A percentile compares a stretch with the other conserved stretches of the same genome.
Evolutionary conservation across 768 basidiomycete species (phyloP).

Genomic region (Tylopilus rubrobrunneus): DNA sequence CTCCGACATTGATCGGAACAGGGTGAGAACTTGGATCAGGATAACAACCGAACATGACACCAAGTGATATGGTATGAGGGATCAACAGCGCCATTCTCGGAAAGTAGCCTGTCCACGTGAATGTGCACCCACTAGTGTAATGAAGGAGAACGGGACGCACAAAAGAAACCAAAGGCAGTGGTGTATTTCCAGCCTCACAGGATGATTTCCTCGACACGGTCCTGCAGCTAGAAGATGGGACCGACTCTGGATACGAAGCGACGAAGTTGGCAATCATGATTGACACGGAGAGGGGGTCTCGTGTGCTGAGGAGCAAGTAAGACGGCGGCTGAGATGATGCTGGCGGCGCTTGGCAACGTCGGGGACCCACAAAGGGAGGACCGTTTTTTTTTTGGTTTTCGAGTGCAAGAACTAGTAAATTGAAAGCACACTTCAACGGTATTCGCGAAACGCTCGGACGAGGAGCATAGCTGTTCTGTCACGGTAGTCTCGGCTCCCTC

Average conservation of each 20-base stretch:
- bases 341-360: no score
- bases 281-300: slow-evolving; percentile 71
- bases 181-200: slow-evolving; percentile 82
- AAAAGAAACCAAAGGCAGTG: slow-evolving; percentile 67
- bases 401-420: no score
- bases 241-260: slow-evolving; percentile 74
- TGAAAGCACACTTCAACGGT: no score
- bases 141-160: slow-evolving; percentile 41
- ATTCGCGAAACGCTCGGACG: no score
- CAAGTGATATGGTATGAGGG: slow-evolving; percentile 60
- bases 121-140: background rate
- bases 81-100: slow-evolving; percentile 70
- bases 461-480: no score
- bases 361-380: no score
- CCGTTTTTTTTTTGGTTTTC: no score
- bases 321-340: no score
- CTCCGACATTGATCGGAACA: slow-evolving; percentile 39
- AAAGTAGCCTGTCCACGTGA: slow-evolving; percentile 56
- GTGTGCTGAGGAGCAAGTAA: slow-evolving; percentile 44
- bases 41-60: slow-evolving; percentile 63
- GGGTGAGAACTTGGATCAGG: slow-evolving; percentile 38
- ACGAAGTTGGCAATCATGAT: slow-evolving; percentile 62
- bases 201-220: slow-evolving; percentile 79
- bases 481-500: no score
- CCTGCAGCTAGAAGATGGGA: slow-evolving; percentile 87